Percentiles rank a stretch among this genome's conserved stretches.
phyloP scores from a whole-genome alignment of 1,284 basidiomycete genomes.

The Ceratobasidium sp. region DNA sequence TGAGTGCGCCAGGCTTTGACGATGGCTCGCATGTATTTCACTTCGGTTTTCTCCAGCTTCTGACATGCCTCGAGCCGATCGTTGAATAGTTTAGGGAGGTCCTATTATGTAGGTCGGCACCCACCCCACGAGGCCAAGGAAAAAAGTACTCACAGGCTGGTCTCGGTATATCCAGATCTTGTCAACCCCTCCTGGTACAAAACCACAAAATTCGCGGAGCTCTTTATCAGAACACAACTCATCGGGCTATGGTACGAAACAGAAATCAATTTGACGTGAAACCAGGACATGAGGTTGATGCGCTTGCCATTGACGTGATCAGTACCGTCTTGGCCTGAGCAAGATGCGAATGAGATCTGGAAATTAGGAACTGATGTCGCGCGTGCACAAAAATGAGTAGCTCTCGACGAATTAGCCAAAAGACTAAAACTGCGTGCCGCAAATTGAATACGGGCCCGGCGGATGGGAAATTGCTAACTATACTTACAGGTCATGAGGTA shows the following conservation, averaged over 20 bases:
- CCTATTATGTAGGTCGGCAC: conserved; percentile 74
- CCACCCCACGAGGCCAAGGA: conserved; percentile 49
- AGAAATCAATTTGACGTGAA: conserved; percentile 51
- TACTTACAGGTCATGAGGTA: conserved; percentile 80
- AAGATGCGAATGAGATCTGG: conserved; percentile 74
- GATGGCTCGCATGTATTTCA: conserved; percentile 77
- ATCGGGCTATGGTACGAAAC: conserved; percentile 6
- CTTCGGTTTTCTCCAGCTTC: conserved; percentile 90
- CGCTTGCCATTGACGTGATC: conserved; percentile 66
- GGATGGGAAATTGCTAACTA: not conserved
- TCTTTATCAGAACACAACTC: conserved; percentile 64
- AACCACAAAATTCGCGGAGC: conserved; percentile 74
- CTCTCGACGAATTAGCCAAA: conserved; percentile 84
- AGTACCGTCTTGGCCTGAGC: conserved; percentile 90
- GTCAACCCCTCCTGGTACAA: conserved; percentile 86
- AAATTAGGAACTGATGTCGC: conserved; percentile 88
- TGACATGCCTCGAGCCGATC: conserved; percentile 78
- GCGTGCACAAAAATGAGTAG: conserved; percentile 83
- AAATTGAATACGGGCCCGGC: conserved; percentile 29
- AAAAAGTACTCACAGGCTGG: conserved; percentile 45
- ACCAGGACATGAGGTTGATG: conserved; percentile 48
- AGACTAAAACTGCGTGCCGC: conserved; percentile 75
- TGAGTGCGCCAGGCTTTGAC: conserved; percentile 69
- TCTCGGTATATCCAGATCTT: conserved; percentile 90
- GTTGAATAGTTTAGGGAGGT: conserved; percentile 85